These are phyloP conservation scores for Epichloe uncinata DNA, from an alignment of 2,329 filamentous ascomycete genomes.

Conservation along the genomic window DNA sequence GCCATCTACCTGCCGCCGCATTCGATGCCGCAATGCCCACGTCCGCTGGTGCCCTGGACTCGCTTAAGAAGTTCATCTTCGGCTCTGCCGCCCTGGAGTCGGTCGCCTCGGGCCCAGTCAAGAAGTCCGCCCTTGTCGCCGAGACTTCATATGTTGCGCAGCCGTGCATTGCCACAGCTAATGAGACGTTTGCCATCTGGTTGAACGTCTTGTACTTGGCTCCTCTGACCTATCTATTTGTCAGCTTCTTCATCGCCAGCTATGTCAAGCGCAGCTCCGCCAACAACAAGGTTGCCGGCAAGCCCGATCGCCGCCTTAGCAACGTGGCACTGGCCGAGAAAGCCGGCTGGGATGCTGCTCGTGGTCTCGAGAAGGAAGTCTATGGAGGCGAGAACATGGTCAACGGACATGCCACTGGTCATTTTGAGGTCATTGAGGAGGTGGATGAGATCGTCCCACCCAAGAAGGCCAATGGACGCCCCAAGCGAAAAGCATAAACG, in stretches of 20 bases:
- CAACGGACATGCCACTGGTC: conserved; percentile 13
- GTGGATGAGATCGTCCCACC: conserved; percentile 6
- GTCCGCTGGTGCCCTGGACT: conserved; percentile 25
- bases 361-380: conserved; percentile 47
- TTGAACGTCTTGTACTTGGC: conserved; percentile 77
- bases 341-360: conserved; percentile 56
- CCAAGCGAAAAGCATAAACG: conserved; percentile 13
- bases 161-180: conserved; percentile 69
- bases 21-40: conserved; percentile 17
- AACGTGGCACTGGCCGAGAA: conserved; percentile 47
- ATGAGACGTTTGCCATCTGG: conserved; percentile 78
- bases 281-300: conserved; percentile 31
- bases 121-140: conserved; percentile 16
- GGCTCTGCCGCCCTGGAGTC: conserved; percentile 30
- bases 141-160: conserved; percentile 33
- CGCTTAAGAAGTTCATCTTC: conserved; percentile 38
- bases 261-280: conserved; percentile 58
- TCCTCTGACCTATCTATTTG: conserved; percentile 72
- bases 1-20: conserved; percentile 15
- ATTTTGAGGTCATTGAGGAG: conserved; percentile 12
- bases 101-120: conserved; percentile 19
- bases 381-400: conserved; percentile 33
- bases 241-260: conserved; percentile 75
- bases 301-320: conserved; percentile 35
- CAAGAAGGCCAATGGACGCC: conserved; percentile 21